A percentile compares a stretch with the other conserved stretches of the same genome.
These are phyloP conservation scores for Candida sonorensis DNA, from an alignment of 805 yeast species.

Conservation along the genomic window DNA sequence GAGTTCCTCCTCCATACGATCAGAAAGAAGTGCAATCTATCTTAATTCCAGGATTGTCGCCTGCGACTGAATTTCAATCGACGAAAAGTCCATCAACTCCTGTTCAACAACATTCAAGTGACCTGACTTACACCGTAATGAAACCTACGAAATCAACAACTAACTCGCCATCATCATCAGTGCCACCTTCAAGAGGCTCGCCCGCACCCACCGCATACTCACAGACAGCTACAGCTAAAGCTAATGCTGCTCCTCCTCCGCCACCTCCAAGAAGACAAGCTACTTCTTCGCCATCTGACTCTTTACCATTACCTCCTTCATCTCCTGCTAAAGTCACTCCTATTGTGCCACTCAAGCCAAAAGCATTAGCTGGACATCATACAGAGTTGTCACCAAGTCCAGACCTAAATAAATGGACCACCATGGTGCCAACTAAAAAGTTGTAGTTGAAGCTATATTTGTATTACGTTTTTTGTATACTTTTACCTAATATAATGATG, in stretches of 20 bases:
- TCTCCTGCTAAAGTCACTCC: conserved; percentile 21
- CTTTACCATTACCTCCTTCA: neutral
- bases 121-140: conserved; percentile 26
- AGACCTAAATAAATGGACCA: conserved; percentile 18
- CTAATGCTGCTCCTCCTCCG: conserved; percentile 18
- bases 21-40: conserved; percentile 14
- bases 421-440: conserved; percentile 27
- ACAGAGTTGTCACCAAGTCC: neutral
- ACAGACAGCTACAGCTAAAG: conserved; percentile 14
- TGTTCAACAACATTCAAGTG: no score
- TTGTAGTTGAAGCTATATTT: conserved; percentile 8
- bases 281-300: conserved; percentile 1
- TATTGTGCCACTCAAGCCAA: conserved; percentile 27
- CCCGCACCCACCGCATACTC: conserved; percentile 40
- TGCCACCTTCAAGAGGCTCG: no score
- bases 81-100: no score
- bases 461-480: no score
- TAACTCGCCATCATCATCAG: conserved; percentile 22
- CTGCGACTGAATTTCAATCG: no score
- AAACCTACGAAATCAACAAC: conserved; percentile 25
- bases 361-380: conserved; percentile 13
- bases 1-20: conserved; percentile 19
- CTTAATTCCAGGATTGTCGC: conserved; percentile 18
- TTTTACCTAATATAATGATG: no score
- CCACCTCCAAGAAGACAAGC: conserved; percentile 21